Evolutionary conservation across 2,329 filamentous ascomycete genomes (phyloP).

Genomic region (Fusarium armeniacum): DNA sequence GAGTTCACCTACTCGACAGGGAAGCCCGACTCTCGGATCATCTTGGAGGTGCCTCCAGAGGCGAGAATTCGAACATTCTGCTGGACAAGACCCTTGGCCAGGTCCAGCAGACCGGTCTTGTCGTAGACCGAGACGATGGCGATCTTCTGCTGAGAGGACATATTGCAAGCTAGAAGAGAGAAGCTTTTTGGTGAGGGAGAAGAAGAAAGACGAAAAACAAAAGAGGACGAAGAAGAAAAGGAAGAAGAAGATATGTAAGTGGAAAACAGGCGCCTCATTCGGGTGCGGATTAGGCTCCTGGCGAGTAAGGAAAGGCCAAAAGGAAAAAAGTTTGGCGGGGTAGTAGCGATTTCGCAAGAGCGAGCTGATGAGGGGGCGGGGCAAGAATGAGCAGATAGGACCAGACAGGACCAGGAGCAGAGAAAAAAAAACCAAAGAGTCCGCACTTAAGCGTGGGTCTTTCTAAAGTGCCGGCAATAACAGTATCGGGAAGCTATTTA

Average conservation of each 20-base stretch:
- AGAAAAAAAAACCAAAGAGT: conserved; percentile 28
- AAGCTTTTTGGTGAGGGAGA: conserved; percentile 18
- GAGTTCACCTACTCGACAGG: conserved; percentile 84
- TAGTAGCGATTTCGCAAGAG: conserved; percentile 42
- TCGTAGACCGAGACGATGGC: conserved; percentile 98
- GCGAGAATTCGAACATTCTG: conserved; percentile 93
- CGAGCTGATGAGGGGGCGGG: conserved; percentile 44
- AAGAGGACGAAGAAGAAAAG: conserved; percentile 13
- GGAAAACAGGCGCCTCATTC: conserved; percentile 36
- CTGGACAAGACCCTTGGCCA: conserved; percentile 90
- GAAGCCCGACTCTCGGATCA: conserved; percentile 97
- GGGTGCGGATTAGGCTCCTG: conserved; percentile 37
- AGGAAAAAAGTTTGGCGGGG: conserved; percentile 51
- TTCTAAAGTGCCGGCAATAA: neutral
- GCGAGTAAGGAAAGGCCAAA: conserved; percentile 39
- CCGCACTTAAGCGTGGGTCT: conserved; percentile 22
- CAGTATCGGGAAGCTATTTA: neutral
- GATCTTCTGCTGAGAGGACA: conserved; percentile 67
- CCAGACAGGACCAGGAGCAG: conserved; percentile 13
- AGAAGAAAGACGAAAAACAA: conserved; percentile 9
- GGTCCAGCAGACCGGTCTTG: conserved; percentile 94
- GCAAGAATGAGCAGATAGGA: conserved; percentile 11
- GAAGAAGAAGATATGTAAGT: conserved; percentile 30
- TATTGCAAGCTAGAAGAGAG: conserved; percentile 47
- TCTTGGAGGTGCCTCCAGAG: conserved; percentile 93